These are phyloP conservation scores for Peronospora destructor DNA, from an alignment of 352 stramenopile genomes.

Conservation along the genomic window DNA sequence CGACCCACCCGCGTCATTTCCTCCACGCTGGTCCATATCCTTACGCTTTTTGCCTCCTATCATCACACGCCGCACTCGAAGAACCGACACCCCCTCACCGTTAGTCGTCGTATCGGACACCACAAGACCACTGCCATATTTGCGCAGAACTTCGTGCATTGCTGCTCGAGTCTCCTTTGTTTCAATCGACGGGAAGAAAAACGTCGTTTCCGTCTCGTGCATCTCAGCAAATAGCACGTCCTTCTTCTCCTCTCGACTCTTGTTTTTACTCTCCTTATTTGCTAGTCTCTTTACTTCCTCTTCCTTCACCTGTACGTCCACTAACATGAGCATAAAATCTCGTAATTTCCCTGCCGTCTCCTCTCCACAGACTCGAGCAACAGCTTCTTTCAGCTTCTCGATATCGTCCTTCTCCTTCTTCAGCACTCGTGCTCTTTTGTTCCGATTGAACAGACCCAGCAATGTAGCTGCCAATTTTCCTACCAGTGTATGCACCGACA, in stretches of 20 bases:
- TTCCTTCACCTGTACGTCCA: slow-evolving; percentile 31
- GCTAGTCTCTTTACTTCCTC: slow-evolving; percentile 18
- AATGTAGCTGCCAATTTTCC: slow-evolving; percentile 49
- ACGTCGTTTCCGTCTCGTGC: slow-evolving; percentile 26
- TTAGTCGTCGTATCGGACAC: slow-evolving; percentile 85
- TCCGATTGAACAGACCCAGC: slow-evolving; percentile 59
- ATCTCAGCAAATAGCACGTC: slow-evolving; percentile 2
- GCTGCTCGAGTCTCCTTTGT: slow-evolving; percentile 80
- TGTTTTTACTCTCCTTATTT: slow-evolving; percentile 18
- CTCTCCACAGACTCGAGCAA: slow-evolving; percentile 40
- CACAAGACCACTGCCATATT: slow-evolving; percentile 51
- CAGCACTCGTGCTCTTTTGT: slow-evolving; percentile 36
- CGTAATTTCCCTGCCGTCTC: slow-evolving; percentile 34
- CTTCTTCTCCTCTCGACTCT: slow-evolving; percentile 10
- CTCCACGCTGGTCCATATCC: slow-evolving; percentile 57
- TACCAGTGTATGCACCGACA: slow-evolving; percentile 41
- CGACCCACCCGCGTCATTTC: slow-evolving; percentile 19
- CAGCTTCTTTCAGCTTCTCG: slow-evolving; percentile 33
- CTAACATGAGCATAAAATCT: slow-evolving; percentile 37
- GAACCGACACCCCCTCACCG: slow-evolving; percentile 43
- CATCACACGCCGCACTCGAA: slow-evolving; percentile 79
- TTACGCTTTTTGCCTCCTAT: slow-evolving; percentile 82
- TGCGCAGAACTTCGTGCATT: slow-evolving; percentile 81
- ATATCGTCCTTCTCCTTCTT: slow-evolving; percentile 39
- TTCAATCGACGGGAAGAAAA: slow-evolving; percentile 67